phyloP scores from a whole-genome alignment of 1,139 yeast species.

The Zhuliangozyma parablackwelliae region DNA sequence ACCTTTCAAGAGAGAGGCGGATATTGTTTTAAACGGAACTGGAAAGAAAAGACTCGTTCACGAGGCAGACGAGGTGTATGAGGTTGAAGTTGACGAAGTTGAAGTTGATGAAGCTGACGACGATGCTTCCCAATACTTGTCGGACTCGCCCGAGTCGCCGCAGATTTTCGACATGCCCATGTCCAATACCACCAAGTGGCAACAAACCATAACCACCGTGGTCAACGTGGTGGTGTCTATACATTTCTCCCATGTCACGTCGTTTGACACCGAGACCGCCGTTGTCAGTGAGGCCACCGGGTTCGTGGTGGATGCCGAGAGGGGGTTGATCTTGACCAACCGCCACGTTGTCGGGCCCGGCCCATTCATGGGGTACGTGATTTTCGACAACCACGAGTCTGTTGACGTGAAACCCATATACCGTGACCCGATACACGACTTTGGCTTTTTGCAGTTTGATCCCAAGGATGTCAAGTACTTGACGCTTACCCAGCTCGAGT shows the following conservation, averaged over 20 bases:
- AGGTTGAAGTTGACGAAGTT: background rate
- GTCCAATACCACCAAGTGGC: conserved; percentile 49
- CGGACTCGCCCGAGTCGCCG: conserved; percentile 4
- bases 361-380: conserved; percentile 86
- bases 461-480: conserved; percentile 71
- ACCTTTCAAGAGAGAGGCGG: conserved; percentile 15
- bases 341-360: conserved; percentile 96
- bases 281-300: conserved; percentile 91
- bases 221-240: conserved; percentile 86
- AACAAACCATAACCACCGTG: conserved; percentile 72
- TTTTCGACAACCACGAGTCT: conserved; percentile 93
- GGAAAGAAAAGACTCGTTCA: conserved; percentile 6
- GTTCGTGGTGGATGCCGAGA: conserved; percentile 80
- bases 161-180: conserved; percentile 13
- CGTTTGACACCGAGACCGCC: conserved; percentile 82
- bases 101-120: conserved; percentile 6
- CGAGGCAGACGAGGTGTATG: background rate
- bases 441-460: conserved; percentile 75
- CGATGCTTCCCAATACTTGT: conserved; percentile 11
- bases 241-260: conserved; percentile 81
- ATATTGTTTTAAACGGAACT: conserved; percentile 9
- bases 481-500: conserved; percentile 59
- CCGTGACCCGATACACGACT: conserved; percentile 84
- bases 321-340: conserved; percentile 84
- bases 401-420: conserved; percentile 79